These are phyloP conservation scores for Amanita brunnescens DNA, from an alignment of 768 basidiomycete species.

Conservation along the genomic window DNA sequence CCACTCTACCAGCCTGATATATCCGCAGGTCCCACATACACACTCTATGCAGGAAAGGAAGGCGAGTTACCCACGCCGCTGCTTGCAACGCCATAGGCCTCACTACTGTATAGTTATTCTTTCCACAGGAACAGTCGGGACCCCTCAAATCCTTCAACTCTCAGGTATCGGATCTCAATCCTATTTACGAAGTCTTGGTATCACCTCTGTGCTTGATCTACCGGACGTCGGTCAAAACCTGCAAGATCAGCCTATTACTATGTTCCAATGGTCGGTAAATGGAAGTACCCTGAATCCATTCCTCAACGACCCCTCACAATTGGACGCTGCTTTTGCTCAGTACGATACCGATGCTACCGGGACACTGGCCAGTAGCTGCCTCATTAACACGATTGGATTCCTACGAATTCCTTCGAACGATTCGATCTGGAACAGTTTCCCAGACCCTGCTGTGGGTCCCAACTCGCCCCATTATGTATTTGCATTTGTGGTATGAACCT, in stretches of 20 bases:
- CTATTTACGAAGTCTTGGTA: slow-evolving; percentile 15
- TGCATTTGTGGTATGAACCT: slow-evolving; percentile 20
- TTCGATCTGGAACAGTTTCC: slow-evolving; percentile 18
- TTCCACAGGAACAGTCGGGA: slow-evolving; percentile 28
- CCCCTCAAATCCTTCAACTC: slow-evolving; percentile 23
- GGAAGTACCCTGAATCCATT: slow-evolving; percentile 20
- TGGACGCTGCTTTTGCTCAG: slow-evolving; percentile 14
- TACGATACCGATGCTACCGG: slow-evolving; percentile 21
- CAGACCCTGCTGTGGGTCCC: slow-evolving; percentile 29
- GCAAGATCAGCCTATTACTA: slow-evolving; percentile 2
- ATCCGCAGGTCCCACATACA: not conserved
- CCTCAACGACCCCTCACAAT: slow-evolving; percentile 15
- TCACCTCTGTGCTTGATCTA: slow-evolving; percentile 20
- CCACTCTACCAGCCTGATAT: not conserved
- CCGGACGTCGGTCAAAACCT: slow-evolving; percentile 25
- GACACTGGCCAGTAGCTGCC: slow-evolving; percentile 13
- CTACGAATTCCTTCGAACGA: slow-evolving; percentile 21
- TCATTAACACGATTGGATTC: slow-evolving; percentile 15
- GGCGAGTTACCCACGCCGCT: not conserved
- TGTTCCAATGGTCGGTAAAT: slow-evolving; percentile 16
- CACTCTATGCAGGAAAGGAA: slow-evolving; percentile 23
- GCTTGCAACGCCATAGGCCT: not conserved
- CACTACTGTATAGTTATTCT: slow-evolving; percentile 18
- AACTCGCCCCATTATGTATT: slow-evolving; percentile 27
- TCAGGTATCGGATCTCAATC: slow-evolving; percentile 26